A percentile compares a stretch with the other conserved stretches of the same genome.
These are phyloP conservation scores for Diaporthe humulicola DNA, from an alignment of 2,329 filamentous ascomycete species.

Conservation along the genomic window DNA sequence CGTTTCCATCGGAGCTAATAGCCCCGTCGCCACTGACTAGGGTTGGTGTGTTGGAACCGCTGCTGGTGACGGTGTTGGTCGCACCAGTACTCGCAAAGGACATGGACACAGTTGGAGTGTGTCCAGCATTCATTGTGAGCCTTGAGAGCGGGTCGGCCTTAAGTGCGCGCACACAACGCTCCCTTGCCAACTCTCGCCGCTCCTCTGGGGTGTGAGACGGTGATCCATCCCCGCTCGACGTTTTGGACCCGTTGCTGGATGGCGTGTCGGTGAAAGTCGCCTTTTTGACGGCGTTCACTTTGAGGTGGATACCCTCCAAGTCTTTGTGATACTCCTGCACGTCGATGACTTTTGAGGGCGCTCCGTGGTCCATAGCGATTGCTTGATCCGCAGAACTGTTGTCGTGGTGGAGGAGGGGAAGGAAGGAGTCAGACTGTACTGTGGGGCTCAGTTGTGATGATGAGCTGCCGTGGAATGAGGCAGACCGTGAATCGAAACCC, in stretches of 20 bases:
- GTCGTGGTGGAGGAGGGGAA: constrained; percentile 34
- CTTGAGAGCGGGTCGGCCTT: constrained; percentile 63
- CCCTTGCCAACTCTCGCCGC: constrained; percentile 27
- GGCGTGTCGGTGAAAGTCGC: constrained; percentile 62
- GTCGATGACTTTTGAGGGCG: constrained; percentile 58
- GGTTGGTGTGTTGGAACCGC: constrained; percentile 56
- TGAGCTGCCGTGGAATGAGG: constrained; percentile 39
- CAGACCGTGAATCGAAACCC: constrained; percentile 36
- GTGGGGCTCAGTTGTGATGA: constrained; percentile 49
- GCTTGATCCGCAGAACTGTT: constrained; percentile 7
- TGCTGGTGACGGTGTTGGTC: constrained; percentile 55
- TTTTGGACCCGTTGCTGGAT: constrained; percentile 46
- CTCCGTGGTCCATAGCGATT: constrained; percentile 35
- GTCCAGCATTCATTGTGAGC: constrained; percentile 73
- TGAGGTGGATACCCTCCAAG: constrained; percentile 71
- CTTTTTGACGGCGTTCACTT: constrained; percentile 65
- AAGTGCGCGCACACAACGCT: constrained; percentile 47
- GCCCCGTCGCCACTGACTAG: constrained; percentile 43
- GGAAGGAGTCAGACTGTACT: constrained; percentile 51
- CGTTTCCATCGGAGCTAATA: constrained; percentile 36
- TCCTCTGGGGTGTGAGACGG: constrained; percentile 35
- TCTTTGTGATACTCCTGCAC: constrained; percentile 70
- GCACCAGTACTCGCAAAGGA: constrained; percentile 60
- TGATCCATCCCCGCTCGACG: constrained; percentile 45
- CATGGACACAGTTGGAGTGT: constrained; percentile 72